Evolutionary conservation across 768 basidiomycete species (phyloP).

Genomic region (Lyophyllum decastes): DNA sequence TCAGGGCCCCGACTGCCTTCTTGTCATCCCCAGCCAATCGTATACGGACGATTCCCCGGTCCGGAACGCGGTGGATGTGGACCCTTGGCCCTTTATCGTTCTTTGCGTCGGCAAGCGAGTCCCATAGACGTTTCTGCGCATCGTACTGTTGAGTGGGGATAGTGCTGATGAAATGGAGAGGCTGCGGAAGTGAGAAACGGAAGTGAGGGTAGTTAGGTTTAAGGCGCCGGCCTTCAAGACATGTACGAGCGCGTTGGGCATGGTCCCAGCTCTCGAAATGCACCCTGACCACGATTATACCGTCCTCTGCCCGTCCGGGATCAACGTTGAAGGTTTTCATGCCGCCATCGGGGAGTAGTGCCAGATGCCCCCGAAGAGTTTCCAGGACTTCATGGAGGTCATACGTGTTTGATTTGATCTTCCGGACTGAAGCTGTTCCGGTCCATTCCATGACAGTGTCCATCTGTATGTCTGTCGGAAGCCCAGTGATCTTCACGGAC

Average conservation of each 20-base stretch:
- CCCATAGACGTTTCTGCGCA: constrained; percentile 53
- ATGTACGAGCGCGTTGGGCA: constrained; percentile 39
- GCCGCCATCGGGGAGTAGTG: constrained; percentile 15
- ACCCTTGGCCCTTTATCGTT: constrained; percentile 37
- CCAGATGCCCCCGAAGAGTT: constrained; percentile 25
- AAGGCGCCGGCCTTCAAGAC: constrained; percentile 33
- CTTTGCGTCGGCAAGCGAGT: constrained; percentile 37
- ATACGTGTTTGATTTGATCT: constrained; percentile 22
- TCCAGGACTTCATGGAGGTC: constrained; percentile 20
- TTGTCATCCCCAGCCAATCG: constrained; percentile 52
- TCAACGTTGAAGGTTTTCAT: constrained; percentile 27
- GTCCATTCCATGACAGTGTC: constrained; percentile 30
- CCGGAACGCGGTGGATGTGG: constrained; percentile 21
- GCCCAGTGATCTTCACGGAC: constrained; percentile 44
- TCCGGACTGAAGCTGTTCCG: constrained; percentile 21
- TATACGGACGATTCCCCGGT: constrained; percentile 32
- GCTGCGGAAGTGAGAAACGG: constrained; percentile 45
- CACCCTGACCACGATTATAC: constrained; percentile 36
- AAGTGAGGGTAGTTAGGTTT: constrained; percentile 30
- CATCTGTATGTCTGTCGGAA: constrained; percentile 30
- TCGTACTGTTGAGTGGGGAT: constrained; percentile 50
- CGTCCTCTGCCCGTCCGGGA: constrained; percentile 24
- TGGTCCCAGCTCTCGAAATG: constrained; percentile 52
- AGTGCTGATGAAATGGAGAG: constrained; percentile 50
- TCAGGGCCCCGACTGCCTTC: constrained; percentile 54